Percentiles rank a stretch among this genome's conserved stretches.
phyloP scores from a whole-genome alignment of 1,284 basidiomycete species.

The Ustilago curta region DNA sequence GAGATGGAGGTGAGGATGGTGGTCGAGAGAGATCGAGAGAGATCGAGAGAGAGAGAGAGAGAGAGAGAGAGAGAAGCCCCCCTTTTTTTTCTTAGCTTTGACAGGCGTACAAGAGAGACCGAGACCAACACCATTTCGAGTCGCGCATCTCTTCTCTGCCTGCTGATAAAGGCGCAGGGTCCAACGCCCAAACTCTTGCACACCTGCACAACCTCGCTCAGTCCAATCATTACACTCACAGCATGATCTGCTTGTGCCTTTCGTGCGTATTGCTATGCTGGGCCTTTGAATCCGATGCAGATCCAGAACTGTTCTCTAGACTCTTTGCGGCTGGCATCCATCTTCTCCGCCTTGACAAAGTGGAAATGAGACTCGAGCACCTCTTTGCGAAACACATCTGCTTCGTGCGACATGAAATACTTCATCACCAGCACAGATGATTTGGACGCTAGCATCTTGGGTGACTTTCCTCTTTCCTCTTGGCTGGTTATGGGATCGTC shows the following conservation, averaged over 20 bases:
- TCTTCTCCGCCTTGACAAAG: conserved; percentile 58
- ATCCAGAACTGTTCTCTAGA: conserved; percentile 65
- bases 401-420: conserved; percentile 59
- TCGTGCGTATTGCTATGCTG: not conserved
- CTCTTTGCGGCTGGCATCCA: conserved; percentile 58
- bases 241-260: not conserved
- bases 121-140: conserved; percentile 22
- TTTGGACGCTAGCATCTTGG: conserved; percentile 16
- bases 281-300: conserved; percentile 48
- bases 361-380: conserved; percentile 53
- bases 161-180: conserved; percentile 20
- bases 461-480: not conserved
- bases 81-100: conserved; percentile 8
- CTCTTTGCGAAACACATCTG: conserved; percentile 53
- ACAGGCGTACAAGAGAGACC: not conserved
- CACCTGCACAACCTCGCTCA: not conserved
- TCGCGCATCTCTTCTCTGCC: conserved; percentile 2
- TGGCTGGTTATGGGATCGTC: not conserved
- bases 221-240: not conserved
- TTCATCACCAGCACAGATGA: conserved; percentile 51
- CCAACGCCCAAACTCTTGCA: conserved; percentile 12
- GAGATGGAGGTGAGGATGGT: conserved; percentile 2
- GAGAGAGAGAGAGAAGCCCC: too few relatives aligned
- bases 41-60: too few relatives aligned
- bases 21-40: too few relatives aligned